A percentile compares a stretch with the other conserved stretches of the same genome.
phyloP scores from a whole-genome alignment of 1,139 yeast species.

The Candida sojae region DNA sequence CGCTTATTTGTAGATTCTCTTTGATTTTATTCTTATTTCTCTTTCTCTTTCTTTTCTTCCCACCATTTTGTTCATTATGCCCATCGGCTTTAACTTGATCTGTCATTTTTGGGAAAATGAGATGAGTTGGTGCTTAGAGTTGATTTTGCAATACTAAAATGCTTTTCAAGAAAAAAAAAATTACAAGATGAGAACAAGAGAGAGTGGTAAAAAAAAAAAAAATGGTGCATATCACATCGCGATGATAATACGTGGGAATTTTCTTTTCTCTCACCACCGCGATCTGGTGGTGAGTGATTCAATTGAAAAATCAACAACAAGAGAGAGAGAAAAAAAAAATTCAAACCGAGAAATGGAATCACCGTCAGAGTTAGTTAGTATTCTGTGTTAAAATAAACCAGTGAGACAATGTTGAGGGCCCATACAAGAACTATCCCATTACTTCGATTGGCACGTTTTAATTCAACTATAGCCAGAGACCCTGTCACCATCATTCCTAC shows the following conservation, averaged over 20 bases:
- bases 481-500: constrained; percentile 41
- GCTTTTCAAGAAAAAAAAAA: neutral
- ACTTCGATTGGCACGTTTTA: constrained; percentile 8
- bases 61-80: constrained; percentile 7
- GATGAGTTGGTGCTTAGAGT: too few relatives aligned
- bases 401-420: constrained; percentile 3
- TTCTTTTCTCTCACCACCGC: neutral
- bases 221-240: neutral
- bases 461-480: constrained; percentile 20
- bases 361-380: neutral
- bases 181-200: neutral
- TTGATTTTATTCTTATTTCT: constrained; percentile 18
- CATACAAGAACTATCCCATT: neutral
- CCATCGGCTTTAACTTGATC: constrained; percentile 8
- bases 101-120: constrained; percentile 2
- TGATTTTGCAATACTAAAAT: neutral
- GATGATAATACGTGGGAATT: neutral
- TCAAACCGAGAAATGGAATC: neutral
- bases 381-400: neutral
- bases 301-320: neutral
- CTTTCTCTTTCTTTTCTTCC: constrained; percentile 23
- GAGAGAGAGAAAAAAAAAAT: constrained; percentile 1
- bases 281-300: neutral
- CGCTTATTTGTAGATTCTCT: neutral
- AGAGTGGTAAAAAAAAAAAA: too few relatives aligned